Base-by-base conservation (phyloP, 2,329 filamentous ascomycete genomes). In the Fusarium torulosum region DNA sequence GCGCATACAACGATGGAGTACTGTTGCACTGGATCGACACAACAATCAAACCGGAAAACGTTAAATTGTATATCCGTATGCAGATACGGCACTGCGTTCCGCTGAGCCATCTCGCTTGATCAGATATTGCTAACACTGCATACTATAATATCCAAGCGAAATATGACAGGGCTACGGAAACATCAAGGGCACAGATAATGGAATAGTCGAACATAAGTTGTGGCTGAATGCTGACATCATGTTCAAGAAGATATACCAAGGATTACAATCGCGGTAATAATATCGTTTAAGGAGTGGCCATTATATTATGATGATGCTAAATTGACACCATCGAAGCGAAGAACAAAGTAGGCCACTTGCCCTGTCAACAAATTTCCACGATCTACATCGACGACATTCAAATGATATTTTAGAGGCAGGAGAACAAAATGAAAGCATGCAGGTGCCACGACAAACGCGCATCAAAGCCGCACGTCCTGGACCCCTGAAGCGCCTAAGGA, bases 221-320 rank as follows among this genome's bases (percentile, higher is more conserved):
- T 68, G 70, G 66, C 66, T 64, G 53, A 67, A 53, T 43, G 47
- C 49, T 72, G 67, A 71, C 65, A 72, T 71, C 66, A 70, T 72
- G 64, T 27, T 15, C n/a, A 49, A 58, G 42, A 54, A 63, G 50
- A 52, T 50, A 33, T 47, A 20, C 43, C 35, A 63, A 66, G 59
- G 56, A 66, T 66, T 59, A 37, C 17, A n/a, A n/a, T 19, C 35
- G 35, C 35, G 35, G 9, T 8, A 37, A n/a, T 19, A 10, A 37
- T 19, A n/a, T 37, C 33, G 33, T 5, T n/a, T 8, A n/a, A n/a
- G 7, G 13, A 33, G 14, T 35, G 31, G 7, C 31, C 35, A n/a
- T 5, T 17, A n/a, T 5, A 7, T n/a, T n/a, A 29, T 17, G 9
- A n/a, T n/a, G 35, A 37, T 19, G 17, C 29, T 7, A 5, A 33